Evolutionary conservation across 331 rosid species (phyloP), one percentile per base, ranked within the genome.

Genomic region (Quercus phellos): DNA sequence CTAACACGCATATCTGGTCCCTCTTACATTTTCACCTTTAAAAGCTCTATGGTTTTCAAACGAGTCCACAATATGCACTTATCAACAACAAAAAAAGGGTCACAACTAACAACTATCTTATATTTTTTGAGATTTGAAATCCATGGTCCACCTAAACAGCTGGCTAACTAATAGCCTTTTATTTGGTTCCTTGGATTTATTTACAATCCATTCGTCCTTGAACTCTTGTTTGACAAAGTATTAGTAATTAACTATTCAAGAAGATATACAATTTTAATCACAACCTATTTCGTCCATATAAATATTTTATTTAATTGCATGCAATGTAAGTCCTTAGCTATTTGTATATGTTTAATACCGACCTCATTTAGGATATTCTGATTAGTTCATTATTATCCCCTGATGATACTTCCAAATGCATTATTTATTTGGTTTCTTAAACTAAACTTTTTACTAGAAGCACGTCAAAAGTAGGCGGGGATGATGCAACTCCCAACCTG

Each of bases 341-440:
- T 35, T 26, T 32, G 29, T 35, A 66, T 68, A 79, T 69, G 68
- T 80, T 82, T 81, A 81, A 68, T 61, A 77, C 88, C 90, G 82
- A 83, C 87, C 64, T 74, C 58, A 27, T 34, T 50, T 54, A 27
- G 69, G n/a, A 66, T 63, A 73, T 29, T 59, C 34, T 14, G 42
- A 70, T 77, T 78, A 73, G 60, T 77, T 42, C 35, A 56, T 77
- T 30, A 64, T 56, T 61, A 66, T 51, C 67, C 58, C 27, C 3
- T 16, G 53, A 27, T 10, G 68, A 56, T 61, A 74, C 58, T 73
- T 81, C 59, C 51, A 26, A 73, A 79, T 74, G 55, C 38, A 72
- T 42, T 60, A 66, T 34, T 51, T 4, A 64, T 64, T 46, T 78
- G 63, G 22, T 54, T 73, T 70, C 80, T 80, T 78, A 73, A 80